phyloP scores from a whole-genome alignment of 2,329 filamentous ascomycete genomes.

The Beauveria rudraprayagi region DNA sequence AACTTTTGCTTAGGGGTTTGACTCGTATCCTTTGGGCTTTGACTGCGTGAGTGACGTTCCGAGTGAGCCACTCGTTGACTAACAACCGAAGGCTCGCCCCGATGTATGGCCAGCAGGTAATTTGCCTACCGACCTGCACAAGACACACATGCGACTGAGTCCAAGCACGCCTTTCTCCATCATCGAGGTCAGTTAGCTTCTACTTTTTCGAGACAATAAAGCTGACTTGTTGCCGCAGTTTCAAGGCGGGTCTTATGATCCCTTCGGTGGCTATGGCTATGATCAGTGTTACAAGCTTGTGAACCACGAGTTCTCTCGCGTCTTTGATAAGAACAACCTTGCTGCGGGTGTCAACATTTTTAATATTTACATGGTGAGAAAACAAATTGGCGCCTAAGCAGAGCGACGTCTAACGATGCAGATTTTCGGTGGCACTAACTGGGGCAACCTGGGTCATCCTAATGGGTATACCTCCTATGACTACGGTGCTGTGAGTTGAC shows the following conservation, averaged over 20 bases:
- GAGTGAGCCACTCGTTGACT: not conserved
- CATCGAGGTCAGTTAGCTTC: slow-evolving; percentile 37
- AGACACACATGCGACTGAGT: slow-evolving; percentile 51
- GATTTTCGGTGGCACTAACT: slow-evolving; percentile 73
- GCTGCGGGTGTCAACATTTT: slow-evolving; percentile 59
- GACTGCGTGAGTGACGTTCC: slow-evolving; percentile 32
- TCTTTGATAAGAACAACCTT: slow-evolving; percentile 72
- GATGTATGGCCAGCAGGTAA: slow-evolving; percentile 22
- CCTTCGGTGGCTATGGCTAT: slow-evolving; percentile 66
- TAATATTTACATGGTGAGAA: slow-evolving; percentile 64
- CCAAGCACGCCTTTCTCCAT: slow-evolving; percentile 59
- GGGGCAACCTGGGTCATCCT: slow-evolving; percentile 69
- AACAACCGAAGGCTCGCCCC: slow-evolving; percentile 38
- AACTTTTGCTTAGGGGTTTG: slow-evolving; percentile 38
- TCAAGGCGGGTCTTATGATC: slow-evolving; percentile 64
- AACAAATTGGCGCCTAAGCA: not conserved
- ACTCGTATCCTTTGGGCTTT: slow-evolving; percentile 54
- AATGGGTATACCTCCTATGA: slow-evolving; percentile 55
- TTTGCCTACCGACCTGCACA: slow-evolving; percentile 39
- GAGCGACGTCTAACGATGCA: slow-evolving; percentile 16
- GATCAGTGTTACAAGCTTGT: slow-evolving; percentile 57
- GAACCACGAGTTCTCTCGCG: slow-evolving; percentile 65
- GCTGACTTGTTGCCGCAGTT: slow-evolving; percentile 35
- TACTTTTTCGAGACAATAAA: not conserved
- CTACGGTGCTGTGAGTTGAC: slow-evolving; percentile 35